Evolutionary conservation across 768 basidiomycete genomes (phyloP).

Genomic region (Mycena kentingensis): DNA sequence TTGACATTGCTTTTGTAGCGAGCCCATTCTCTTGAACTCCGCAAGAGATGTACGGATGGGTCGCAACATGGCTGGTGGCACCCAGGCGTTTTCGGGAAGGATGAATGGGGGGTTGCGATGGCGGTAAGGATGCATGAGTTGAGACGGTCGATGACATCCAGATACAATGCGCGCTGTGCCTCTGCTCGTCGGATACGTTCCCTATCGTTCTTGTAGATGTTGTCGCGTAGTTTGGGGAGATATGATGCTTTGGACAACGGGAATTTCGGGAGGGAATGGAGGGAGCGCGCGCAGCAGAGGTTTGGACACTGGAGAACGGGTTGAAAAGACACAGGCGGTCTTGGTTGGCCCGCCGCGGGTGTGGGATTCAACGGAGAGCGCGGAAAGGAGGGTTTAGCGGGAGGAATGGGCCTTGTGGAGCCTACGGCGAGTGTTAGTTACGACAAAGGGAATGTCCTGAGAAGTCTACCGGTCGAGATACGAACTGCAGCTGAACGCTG

Average conservation of each 20-base stretch:
- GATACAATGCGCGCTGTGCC: not conserved
- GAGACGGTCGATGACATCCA: slow-evolving; percentile 8
- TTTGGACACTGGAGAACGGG: not conserved
- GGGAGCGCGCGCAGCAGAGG: not conserved
- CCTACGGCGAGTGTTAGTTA: no score
- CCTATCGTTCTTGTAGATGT: not conserved
- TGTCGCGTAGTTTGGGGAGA: not conserved
- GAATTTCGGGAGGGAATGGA: not conserved
- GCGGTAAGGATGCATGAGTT: not conserved
- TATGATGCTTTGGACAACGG: not conserved
- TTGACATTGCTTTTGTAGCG: slow-evolving; percentile 8
- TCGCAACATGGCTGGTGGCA: slow-evolving; percentile 15
- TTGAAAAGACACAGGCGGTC: no score
- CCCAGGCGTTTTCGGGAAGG: not conserved
- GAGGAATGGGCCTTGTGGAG: no score
- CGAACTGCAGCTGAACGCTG: not conserved
- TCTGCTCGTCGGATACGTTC: slow-evolving; percentile 4
- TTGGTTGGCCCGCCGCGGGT: not conserved
- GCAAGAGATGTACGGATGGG: not conserved
- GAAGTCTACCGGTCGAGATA: not conserved
- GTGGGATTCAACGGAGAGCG: not conserved
- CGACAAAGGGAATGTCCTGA: no score
- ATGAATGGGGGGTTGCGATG: not conserved
- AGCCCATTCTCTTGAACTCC: slow-evolving; percentile 13
- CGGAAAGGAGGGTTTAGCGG: no score